Conservation (phyloP, 345 rosid species). For the Sapria himalayana region DNA sequence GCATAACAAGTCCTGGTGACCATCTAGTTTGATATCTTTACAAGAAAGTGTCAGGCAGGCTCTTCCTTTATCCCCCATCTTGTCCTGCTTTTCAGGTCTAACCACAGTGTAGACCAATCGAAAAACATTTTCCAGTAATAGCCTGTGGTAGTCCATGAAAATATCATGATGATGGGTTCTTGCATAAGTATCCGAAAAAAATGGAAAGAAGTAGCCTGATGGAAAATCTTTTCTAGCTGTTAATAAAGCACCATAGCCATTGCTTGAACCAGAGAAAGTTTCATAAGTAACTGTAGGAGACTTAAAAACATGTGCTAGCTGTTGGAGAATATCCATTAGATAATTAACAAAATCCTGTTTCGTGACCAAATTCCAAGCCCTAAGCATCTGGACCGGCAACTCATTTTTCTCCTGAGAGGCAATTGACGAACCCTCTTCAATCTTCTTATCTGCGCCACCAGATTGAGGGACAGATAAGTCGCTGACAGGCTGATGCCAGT, state of each 20-base stretch:
- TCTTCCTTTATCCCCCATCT: constrained; percentile 75
- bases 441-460: no score
- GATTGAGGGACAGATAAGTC: constrained; percentile 31
- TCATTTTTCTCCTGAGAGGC: constrained; percentile 58
- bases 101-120: constrained; percentile 75
- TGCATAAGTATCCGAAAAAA: constrained; percentile 96
- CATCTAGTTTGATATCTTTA: constrained; percentile 87
- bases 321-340: constrained; percentile 88
- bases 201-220: constrained; percentile 83
- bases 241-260: constrained; percentile 82
- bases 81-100: constrained; percentile 96
- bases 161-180: constrained; percentile 72
- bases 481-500: constrained; percentile 96
- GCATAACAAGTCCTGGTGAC: constrained; percentile 93
- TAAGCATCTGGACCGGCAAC: constrained; percentile 60
- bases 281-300: constrained; percentile 42
- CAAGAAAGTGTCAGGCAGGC: constrained; percentile 31
- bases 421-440: no score
- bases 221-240: constrained; percentile 82
- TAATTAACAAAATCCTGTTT: constrained; percentile 74
- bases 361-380: constrained; percentile 66
- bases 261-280: constrained; percentile 30
- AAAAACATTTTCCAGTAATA: constrained; percentile 81
- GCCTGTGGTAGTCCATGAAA: constrained; percentile 78
- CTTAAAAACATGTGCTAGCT: constrained; percentile 72